Conservation (phyloP, 306 rosid species). For the Carpinus viminea region DNA sequence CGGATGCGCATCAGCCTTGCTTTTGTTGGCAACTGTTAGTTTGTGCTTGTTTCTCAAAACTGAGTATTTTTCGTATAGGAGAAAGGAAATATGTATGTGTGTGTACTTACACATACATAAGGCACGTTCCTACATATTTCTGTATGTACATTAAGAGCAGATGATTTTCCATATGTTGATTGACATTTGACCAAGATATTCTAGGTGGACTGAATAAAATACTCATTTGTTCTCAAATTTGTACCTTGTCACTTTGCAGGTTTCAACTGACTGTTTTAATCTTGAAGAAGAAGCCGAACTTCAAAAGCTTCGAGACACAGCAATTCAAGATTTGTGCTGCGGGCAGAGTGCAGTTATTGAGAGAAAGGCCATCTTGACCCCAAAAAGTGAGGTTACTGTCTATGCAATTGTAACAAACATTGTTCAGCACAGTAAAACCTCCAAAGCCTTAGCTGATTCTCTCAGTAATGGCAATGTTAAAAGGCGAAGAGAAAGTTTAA, state of each 20-base stretch:
- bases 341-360: slow-evolving; percentile 74
- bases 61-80: neutral
- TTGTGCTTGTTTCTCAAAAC: neutral
- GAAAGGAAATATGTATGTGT: neutral
- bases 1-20: neutral
- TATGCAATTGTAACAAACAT: slow-evolving; percentile 81
- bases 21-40: neutral
- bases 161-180: neutral
- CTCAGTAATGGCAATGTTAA: slow-evolving; percentile 55
- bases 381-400: slow-evolving; percentile 57
- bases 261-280: slow-evolving; percentile 52
- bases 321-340: slow-evolving; percentile 60
- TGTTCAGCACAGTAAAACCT: slow-evolving; percentile 47
- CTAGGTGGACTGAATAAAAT: no score
- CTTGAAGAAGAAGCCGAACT: slow-evolving; percentile 63
- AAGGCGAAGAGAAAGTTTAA: slow-evolving; percentile 39
- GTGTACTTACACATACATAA: neutral
- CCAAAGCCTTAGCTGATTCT: slow-evolving; percentile 43
- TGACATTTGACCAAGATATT: no score
- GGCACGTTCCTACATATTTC: neutral
- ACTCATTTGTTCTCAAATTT: neutral
- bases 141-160: neutral
- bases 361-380: slow-evolving; percentile 50
- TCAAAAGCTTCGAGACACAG: slow-evolving; percentile 72
- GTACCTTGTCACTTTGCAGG: slow-evolving; percentile 42